Conservation (phyloP, 495 filamentous ascomycete genomes). For the Penicillium dipodomyicola region DNA sequence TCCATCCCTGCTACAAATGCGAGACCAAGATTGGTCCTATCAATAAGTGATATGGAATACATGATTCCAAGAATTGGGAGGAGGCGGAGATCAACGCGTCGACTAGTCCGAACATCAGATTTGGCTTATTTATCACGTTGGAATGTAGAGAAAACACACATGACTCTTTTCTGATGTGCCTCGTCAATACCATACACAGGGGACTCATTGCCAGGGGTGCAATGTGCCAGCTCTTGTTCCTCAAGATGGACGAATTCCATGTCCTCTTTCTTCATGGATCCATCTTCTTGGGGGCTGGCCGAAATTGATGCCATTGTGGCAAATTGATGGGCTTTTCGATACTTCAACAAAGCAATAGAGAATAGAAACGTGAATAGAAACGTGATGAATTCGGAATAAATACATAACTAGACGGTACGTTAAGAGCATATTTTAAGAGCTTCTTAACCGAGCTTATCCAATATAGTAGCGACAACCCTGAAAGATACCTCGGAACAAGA, state of each 20-base stretch:
- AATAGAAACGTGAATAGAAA: not conserved
- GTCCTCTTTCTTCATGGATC: not conserved
- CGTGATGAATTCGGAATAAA: too few relatives aligned
- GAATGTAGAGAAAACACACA: not conserved
- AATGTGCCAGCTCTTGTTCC: not conserved
- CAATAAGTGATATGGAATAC: conserved; percentile 5
- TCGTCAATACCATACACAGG: conserved; percentile 4
- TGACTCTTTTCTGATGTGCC: conserved; percentile 2
- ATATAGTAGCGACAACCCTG: not conserved
- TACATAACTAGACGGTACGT: not conserved
- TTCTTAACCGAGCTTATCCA: not conserved
- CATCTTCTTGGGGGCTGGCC: not conserved
- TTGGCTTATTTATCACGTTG: not conserved
- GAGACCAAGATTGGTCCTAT: conserved; percentile 3
- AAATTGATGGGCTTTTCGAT: not conserved
- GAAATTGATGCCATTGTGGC: not conserved
- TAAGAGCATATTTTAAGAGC: not conserved
- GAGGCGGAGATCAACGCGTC: conserved; percentile 2
- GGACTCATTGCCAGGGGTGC: not conserved
- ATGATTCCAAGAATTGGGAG: conserved; percentile 6
- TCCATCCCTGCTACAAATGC: conserved; percentile 3
- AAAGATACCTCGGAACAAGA: not conserved
- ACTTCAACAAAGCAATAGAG: not conserved
- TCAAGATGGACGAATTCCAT: not conserved
- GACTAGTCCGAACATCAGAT: not conserved